Evolutionary conservation across 495 filamentous ascomycete species (phyloP).

Genomic region (Penicillium cataractarum): DNA sequence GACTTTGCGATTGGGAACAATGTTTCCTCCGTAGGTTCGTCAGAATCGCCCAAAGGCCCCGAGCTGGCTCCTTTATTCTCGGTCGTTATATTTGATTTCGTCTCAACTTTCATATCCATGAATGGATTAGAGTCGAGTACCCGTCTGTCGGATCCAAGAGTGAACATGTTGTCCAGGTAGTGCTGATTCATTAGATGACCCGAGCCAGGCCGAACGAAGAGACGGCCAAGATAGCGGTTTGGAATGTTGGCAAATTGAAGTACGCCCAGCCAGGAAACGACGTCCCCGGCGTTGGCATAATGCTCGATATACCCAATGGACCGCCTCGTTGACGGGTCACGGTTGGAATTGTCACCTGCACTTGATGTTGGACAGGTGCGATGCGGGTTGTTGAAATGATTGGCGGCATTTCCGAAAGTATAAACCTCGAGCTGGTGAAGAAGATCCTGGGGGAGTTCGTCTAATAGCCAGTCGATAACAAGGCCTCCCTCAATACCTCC

Average conservation of each 20-base stretch:
- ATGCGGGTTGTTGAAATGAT: slow-evolving; percentile 83
- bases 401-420: slow-evolving; percentile 83
- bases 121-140: slow-evolving; percentile 38
- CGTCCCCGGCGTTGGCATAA: slow-evolving; percentile 77
- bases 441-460: slow-evolving; percentile 69
- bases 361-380: slow-evolving; percentile 36
- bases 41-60: not conserved
- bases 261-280: slow-evolving; percentile 76
- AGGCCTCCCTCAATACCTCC: slow-evolving; percentile 77
- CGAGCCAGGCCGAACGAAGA: slow-evolving; percentile 67
- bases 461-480: slow-evolving; percentile 78
- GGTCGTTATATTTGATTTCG: not conserved
- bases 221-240: slow-evolving; percentile 71
- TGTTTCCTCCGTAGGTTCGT: slow-evolving; percentile 10
- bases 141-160: slow-evolving; percentile 32
- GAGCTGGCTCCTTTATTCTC: not conserved
- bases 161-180: slow-evolving; percentile 81
- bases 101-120: slow-evolving; percentile 39
- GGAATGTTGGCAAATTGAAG: slow-evolving; percentile 58
- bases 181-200: slow-evolving; percentile 83
- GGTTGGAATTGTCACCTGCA: not conserved
- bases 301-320: slow-evolving; percentile 77
- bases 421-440: slow-evolving; percentile 78
- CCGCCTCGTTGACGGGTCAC: not conserved
- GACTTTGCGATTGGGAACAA: slow-evolving; percentile 7